phyloP scores from a whole-genome alignment of 2,329 filamentous ascomycete species.

The Piedraia hortae region DNA sequence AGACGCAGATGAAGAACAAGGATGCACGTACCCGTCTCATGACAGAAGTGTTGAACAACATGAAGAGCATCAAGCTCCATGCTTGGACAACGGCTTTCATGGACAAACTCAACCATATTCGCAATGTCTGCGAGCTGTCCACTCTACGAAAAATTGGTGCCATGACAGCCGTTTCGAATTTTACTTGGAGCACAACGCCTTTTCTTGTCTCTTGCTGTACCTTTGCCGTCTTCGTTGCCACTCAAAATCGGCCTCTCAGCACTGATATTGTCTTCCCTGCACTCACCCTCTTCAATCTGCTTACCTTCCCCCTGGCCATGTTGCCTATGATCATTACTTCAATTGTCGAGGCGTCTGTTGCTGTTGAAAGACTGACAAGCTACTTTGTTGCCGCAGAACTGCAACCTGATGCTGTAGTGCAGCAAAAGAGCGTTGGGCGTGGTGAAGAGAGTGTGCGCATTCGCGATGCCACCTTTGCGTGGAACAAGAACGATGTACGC shows the following conservation, averaged over 20 bases:
- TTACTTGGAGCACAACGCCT: conserved; percentile 91
- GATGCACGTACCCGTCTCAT: conserved; percentile 77
- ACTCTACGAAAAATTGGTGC: conserved; percentile 90
- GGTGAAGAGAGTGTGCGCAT: conserved; percentile 74
- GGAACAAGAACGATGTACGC: conserved; percentile 53
- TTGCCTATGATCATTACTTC: conserved; percentile 95
- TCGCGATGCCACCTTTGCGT: conserved; percentile 69
- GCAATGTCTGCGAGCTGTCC: conserved; percentile 86
- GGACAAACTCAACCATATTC: conserved; percentile 84
- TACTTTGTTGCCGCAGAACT: conserved; percentile 77
- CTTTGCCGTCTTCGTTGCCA: conserved; percentile 80
- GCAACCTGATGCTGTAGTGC: conserved; percentile 52
- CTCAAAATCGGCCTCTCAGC: conserved; percentile 50
- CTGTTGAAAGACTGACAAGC: conserved; percentile 56
- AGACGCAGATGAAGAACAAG: conserved; percentile 98
- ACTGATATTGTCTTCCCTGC: conserved; percentile 93
- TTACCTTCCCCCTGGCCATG: conserved; percentile 82
- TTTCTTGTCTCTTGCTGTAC: conserved; percentile 95
- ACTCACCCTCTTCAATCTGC: conserved; percentile 72
- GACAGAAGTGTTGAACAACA: conserved; percentile 95
- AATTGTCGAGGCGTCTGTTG: conserved; percentile 86
- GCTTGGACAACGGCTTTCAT: conserved; percentile 95
- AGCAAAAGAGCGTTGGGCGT: conserved; percentile 38
- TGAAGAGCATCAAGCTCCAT: conserved; percentile 97
- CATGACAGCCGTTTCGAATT: conserved; percentile 79